Evolutionary conservation across 345 rosid species (phyloP).

Genomic region (Aquilaria malaccensis): DNA sequence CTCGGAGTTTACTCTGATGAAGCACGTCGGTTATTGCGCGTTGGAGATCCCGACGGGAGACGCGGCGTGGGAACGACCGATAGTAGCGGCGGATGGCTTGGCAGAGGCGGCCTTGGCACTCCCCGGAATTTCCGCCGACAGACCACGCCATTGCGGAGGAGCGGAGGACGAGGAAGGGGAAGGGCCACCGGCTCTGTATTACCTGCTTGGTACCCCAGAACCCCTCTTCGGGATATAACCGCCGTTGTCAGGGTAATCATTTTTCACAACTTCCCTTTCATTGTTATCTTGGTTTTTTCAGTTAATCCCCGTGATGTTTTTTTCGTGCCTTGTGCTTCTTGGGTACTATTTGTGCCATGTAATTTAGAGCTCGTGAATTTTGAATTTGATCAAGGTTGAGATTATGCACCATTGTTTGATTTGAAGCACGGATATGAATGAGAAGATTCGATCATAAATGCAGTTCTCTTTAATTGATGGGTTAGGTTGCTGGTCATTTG

Average conservation of each 20-base stretch:
- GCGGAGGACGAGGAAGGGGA: slow-evolving; percentile 25
- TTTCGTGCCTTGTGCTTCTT: neutral
- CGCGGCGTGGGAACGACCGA: slow-evolving; percentile 7
- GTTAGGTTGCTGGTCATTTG: too few relatives aligned
- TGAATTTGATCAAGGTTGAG: neutral
- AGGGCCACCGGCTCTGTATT: slow-evolving; percentile 29
- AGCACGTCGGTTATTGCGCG: slow-evolving; percentile 17
- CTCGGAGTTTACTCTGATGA: slow-evolving; percentile 31
- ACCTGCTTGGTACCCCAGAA: slow-evolving; percentile 88
- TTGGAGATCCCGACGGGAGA: slow-evolving; percentile 19
- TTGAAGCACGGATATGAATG: neutral
- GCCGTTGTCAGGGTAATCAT: slow-evolving; percentile 44
- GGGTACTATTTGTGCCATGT: neutral
- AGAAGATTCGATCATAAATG: neutral
- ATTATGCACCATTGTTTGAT: neutral
- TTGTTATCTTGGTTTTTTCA: neutral
- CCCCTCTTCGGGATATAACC: slow-evolving; percentile 72
- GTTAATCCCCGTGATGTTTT: neutral
- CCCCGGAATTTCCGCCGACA: slow-evolving; percentile 29
- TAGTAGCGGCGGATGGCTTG: slow-evolving; percentile 19
- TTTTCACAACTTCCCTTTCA: neutral
- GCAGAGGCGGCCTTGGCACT: slow-evolving; percentile 25
- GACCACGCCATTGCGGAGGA: slow-evolving; percentile 22
- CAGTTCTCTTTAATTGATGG: too few relatives aligned
- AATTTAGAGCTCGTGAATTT: neutral